phyloP scores from a whole-genome alignment of 768 basidiomycete genomes.

The Naganishia kalamii region DNA sequence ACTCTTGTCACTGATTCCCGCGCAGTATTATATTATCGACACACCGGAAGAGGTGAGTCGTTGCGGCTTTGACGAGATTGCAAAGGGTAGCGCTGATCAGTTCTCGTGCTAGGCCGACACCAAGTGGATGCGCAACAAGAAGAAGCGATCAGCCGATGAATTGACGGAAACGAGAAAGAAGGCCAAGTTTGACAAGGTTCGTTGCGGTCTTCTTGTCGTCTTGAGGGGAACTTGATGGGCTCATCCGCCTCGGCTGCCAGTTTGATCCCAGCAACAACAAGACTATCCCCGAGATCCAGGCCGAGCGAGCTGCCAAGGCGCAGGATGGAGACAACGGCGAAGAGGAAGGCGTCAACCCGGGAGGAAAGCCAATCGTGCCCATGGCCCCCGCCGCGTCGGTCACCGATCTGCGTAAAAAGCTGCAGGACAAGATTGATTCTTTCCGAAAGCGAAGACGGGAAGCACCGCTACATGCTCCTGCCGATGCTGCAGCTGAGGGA shows the following conservation, averaged over 20 bases:
- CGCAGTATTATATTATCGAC: slow-evolving; percentile 75
- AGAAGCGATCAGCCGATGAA: slow-evolving; percentile 73
- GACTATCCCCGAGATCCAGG: slow-evolving; percentile 62
- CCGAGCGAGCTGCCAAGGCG: slow-evolving; percentile 53
- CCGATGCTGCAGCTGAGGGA: slow-evolving; percentile 16
- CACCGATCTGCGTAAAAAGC: slow-evolving; percentile 34
- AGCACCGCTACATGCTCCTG: slow-evolving; percentile 1
- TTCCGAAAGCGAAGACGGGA: slow-evolving; percentile 29
- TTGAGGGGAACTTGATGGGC: not conserved
- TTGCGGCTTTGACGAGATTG: not conserved
- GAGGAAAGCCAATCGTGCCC: slow-evolving; percentile 26
- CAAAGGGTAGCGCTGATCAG: not conserved
- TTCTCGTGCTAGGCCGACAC: slow-evolving; percentile 33
- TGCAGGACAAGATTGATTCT: slow-evolving; percentile 39
- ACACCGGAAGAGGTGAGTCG: slow-evolving; percentile 60
- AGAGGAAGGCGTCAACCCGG: not conserved
- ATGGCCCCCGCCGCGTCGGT: slow-evolving; percentile 41
- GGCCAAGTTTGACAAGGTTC: slow-evolving; percentile 73
- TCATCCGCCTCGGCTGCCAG: slow-evolving; percentile 48
- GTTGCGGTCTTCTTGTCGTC: not conserved
- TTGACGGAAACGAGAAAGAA: slow-evolving; percentile 83
- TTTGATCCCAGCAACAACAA: slow-evolving; percentile 89
- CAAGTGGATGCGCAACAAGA: slow-evolving; percentile 64
- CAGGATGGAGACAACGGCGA: slow-evolving; percentile 4
- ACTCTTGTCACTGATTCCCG: slow-evolving; percentile 75